Base-by-base conservation (phyloP, 1,284 basidiomycete species). In the Cutaneotrichosporon cavernicola region DNA sequence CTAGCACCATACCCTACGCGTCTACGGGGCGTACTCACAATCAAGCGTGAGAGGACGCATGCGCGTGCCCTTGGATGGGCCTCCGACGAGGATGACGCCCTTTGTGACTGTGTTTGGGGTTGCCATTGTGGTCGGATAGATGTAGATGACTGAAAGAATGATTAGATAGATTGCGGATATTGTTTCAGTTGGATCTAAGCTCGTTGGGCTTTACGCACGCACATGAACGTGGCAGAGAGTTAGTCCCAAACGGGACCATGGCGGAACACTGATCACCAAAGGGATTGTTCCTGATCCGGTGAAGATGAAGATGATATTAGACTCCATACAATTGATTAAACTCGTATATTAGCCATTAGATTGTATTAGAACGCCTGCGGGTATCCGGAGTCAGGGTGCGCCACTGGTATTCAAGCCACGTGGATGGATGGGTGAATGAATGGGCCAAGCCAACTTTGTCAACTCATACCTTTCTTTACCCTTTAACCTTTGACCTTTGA, bases 1-100 rank as follows among this genome's bases (percentile, higher is more conserved):
- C 22, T 26, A 26, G 22, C 49, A 10, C 18, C 26, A 26, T 26
- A 26, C 26, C 26, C 26, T 21, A 9, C n/a, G 18, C 38, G 30
- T 9, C 13, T 26, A 16, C 4, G 18, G 1, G 2, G 47, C 10
- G 16, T 6, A 69, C 79, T 65, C 61, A 81, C 79, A 81, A 67
- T 83, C 82, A 34, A 84, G 73, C 30, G 82, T 81, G 31, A 84
- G 71, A 4, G 83, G 83, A 61, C 83, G 78, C 81, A 83, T 82
- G 30, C 82, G 79, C 36, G 82, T 83, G 22, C 82, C 79, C 72
- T 81, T 80, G 21, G 74, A 73, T 31, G 80, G 78, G 10, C 79
- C 80, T 36, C 79, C 80, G 61, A 78, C 74, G 70, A 81, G 75
- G 65, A 80, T 76, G 55, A 81, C 74, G 62, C 75, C 79, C 68